Percentiles rank a stretch among this genome's conserved stretches.
phyloP scores from a whole-genome alignment of 2,329 filamentous ascomycete genomes.

The Hortaea werneckii region DNA sequence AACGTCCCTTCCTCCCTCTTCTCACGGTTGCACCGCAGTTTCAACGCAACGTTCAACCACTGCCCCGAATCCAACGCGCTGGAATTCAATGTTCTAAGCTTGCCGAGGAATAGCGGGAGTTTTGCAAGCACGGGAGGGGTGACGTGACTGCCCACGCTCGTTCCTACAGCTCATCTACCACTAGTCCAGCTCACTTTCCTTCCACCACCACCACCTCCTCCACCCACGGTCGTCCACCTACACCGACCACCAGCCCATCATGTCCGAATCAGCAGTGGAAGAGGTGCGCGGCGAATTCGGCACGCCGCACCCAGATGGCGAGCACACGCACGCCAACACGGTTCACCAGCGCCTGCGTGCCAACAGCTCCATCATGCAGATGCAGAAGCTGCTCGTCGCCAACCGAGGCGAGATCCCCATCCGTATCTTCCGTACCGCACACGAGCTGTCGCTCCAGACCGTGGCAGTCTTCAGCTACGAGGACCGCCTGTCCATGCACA shows the following conservation, averaged over 20 bases:
- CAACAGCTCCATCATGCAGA: slow-evolving; percentile 97
- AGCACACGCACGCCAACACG: slow-evolving; percentile 46
- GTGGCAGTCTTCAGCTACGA: slow-evolving; percentile 92
- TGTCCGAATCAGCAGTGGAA: slow-evolving; percentile 4
- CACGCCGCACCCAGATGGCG: slow-evolving; percentile 30
- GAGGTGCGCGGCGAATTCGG: slow-evolving; percentile 23
- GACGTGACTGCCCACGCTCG: no score
- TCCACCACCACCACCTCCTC: no score
- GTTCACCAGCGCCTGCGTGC: slow-evolving; percentile 86
- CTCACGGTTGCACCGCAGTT: no score
- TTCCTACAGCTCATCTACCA: no score
- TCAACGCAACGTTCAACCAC: no score
- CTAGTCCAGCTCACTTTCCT: no score
- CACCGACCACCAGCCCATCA: background rate
- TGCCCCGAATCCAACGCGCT: no score
- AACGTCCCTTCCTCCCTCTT: no score
- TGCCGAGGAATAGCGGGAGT: no score
- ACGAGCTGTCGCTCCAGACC: slow-evolving; percentile 93
- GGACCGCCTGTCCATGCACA: slow-evolving; percentile 96
- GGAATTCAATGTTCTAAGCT: no score
- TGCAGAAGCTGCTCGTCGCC: slow-evolving; percentile 97
- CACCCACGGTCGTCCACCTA: no score
- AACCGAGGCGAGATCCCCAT: slow-evolving; percentile 95
- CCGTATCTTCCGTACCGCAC: slow-evolving; percentile 91
- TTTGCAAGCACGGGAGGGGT: no score